Base-by-base conservation (phyloP, 2,329 filamentous ascomycete species). In the Penicillium nordicum region DNA sequence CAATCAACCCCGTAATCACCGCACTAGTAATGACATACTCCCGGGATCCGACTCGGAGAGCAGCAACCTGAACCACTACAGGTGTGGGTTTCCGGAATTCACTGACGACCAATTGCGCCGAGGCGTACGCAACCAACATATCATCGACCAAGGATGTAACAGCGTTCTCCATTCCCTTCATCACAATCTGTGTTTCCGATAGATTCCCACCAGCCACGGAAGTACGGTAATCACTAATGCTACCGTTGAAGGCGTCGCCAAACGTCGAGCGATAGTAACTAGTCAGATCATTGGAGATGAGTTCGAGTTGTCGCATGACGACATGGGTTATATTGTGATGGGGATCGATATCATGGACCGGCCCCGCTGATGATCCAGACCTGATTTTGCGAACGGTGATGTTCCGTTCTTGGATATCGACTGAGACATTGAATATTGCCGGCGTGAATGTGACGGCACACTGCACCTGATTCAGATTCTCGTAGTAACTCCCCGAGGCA, bases 221-320 rank as follows among this genome's bases (percentile, higher is more conserved):
- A 3, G 49, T 57, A 18, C 42, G 42, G 8, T 53, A 57, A n/a
- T 57, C 54, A 14, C 48, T 57, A 21, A 57, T 57, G n/a, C 54
- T 57, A 10, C 49, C 54, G 18, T 57, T 57, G 37, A 53, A 57
- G n/a, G 54, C 49, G 29, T 57, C 54, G 1, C 49, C 54, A 14
- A 57, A 18, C 0, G 49, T 46, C 5, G 54, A 57, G 34, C 54
- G 54, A 14, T 57, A 53, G 30, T 42, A 53, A 32, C 54, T 53
- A 1, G 54, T 57, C 12, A 47, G 36, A 25, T 53, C 54, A 14
- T 57, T 57, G 14, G 54, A 12, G 10, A 57, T 57, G 12, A 57
- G 48, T 38, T 57, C 49, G 11, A 57, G 41, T 14, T 53, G 54
- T 9, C 54, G 48, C 54, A 53, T 57, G 4, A 47, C 42, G 4